A percentile compares a stretch with the other conserved stretches of the same genome.
Evolutionary conservation across 768 basidiomycete genomes (phyloP).

Genomic region (Lepiota brunneoincarnata): DNA sequence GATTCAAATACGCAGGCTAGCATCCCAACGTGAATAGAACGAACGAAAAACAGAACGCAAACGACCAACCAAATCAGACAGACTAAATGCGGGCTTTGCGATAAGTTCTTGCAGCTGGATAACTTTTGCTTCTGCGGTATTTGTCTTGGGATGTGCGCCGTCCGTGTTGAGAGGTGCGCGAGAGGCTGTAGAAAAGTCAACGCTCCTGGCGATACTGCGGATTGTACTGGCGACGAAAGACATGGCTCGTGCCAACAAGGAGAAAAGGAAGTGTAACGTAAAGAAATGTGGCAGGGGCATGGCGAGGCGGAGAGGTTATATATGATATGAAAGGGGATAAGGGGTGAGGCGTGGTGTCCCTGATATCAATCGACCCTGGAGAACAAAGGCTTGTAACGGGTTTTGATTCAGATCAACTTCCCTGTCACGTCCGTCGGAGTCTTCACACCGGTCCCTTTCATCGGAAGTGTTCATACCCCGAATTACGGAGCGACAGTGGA

Average conservation of each 20-base stretch:
- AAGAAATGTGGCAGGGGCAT: slow-evolving; percentile 1
- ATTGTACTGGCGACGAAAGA: slow-evolving; percentile 14
- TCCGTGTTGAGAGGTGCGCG: slow-evolving; percentile 31
- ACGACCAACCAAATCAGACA: slow-evolving; percentile 28
- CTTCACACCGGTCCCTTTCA: slow-evolving; percentile 3
- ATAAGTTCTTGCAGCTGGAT: slow-evolving; percentile 27
- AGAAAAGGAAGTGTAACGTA: slow-evolving; percentile 10
- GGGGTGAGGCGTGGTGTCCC: background rate
- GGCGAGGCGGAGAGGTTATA: slow-evolving; percentile 7
- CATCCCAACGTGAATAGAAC: background rate
- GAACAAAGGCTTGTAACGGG: background rate
- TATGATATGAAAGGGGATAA: background rate
- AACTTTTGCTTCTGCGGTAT: slow-evolving; percentile 22
- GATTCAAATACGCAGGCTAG: slow-evolving; percentile 48
- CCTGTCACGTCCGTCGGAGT: slow-evolving; percentile 5
- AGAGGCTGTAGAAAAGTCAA: slow-evolving; percentile 22
- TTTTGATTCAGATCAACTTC: slow-evolving; percentile 5
- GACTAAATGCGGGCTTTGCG: slow-evolving; percentile 22
- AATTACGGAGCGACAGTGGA: background rate
- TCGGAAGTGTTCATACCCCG: slow-evolving; percentile 7
- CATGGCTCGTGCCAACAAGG: slow-evolving; percentile 17
- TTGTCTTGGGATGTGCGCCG: slow-evolving; percentile 25
- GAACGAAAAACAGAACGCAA: background rate
- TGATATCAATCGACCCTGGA: slow-evolving; percentile 4
- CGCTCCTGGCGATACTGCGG: slow-evolving; percentile 19